Percentiles rank a stretch among this genome's conserved stretches.
These are phyloP conservation scores for Cylindricascospora bacillispora DNA, from an alignment of 1,139 yeast species.

Conservation along the genomic window DNA sequence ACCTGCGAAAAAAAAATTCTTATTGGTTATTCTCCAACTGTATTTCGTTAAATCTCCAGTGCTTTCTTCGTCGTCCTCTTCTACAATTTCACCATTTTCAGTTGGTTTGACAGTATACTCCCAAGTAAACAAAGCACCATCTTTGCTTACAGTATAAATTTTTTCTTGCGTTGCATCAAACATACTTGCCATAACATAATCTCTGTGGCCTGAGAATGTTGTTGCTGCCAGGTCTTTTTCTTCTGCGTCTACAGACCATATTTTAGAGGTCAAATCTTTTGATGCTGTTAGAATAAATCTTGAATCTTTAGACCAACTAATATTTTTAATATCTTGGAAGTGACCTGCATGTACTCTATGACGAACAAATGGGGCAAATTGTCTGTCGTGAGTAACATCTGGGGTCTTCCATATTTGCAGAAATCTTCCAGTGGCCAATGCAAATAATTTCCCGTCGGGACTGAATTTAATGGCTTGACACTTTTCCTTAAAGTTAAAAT, in stretches of 20 bases:
- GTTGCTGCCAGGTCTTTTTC: conserved; percentile 68
- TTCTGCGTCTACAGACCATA: conserved; percentile 64
- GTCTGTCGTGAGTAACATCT: conserved; percentile 55
- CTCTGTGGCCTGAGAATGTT: conserved; percentile 87
- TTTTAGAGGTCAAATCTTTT: conserved; percentile 78
- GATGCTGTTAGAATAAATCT: conserved; percentile 78
- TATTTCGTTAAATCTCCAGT: conserved; percentile 28
- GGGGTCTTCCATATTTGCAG: conserved; percentile 95
- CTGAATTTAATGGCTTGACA: conserved; percentile 71
- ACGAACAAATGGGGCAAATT: conserved; percentile 91
- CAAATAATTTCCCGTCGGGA: conserved; percentile 81
- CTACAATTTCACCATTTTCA: conserved; percentile 29
- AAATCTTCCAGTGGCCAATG: conserved; percentile 70
- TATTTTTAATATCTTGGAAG: conserved; percentile 62
- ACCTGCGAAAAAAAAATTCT: conserved; percentile 62
- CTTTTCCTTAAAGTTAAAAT: conserved; percentile 77
- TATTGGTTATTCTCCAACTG: conserved; percentile 77
- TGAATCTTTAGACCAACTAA: conserved; percentile 86
- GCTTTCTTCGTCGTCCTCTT: conserved; percentile 31
- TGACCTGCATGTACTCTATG: conserved; percentile 90
- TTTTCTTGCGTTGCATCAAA: conserved; percentile 77
- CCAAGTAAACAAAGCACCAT: conserved; percentile 92
- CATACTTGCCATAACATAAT: conserved; percentile 75
- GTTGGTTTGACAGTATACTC: conserved; percentile 52
- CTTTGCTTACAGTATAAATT: conserved; percentile 84